Percentiles rank a stretch among this genome's conserved stretches.
Conservation (phyloP, 2,329 filamentous ascomycete genomes). For the Botryotinia globosa region DNA sequence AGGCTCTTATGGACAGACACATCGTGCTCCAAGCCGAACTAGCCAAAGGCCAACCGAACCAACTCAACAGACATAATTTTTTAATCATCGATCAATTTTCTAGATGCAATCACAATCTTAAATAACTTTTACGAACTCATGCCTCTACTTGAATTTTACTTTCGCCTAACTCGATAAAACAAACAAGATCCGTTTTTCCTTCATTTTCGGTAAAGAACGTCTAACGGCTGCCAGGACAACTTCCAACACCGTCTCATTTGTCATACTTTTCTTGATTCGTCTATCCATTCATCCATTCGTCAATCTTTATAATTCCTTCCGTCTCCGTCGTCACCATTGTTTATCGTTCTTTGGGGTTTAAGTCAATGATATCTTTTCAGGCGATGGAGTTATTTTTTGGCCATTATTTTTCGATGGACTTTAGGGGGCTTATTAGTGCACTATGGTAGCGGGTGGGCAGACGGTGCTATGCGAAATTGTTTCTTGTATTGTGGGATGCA, state of each 20-base stretch:
- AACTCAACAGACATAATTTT: constrained; percentile 10
- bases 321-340: background rate
- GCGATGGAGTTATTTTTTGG: constrained; percentile 11
- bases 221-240: constrained; percentile 15
- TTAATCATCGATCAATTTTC: background rate
- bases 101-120: background rate
- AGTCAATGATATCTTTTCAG: constrained; percentile 14
- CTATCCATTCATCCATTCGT: constrained; percentile 2
- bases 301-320: constrained; percentile 9
- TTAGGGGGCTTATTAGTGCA: constrained; percentile 4
- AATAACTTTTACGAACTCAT: constrained; percentile 17
- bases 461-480: constrained; percentile 1
- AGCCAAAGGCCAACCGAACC: constrained; percentile 24
- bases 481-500: constrained; percentile 15
- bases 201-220: constrained; percentile 16
- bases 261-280: background rate
- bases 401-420: constrained; percentile 5
- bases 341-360: background rate
- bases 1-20: constrained; percentile 22
- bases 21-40: constrained; percentile 25
- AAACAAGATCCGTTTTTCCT: background rate
- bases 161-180: constrained; percentile 12
- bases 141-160: constrained; percentile 16
- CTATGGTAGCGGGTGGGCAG: background rate
- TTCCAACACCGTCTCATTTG: constrained; percentile 11